Conservation (phyloP, 805 yeast species). For the Candida insectalens region DNA sequence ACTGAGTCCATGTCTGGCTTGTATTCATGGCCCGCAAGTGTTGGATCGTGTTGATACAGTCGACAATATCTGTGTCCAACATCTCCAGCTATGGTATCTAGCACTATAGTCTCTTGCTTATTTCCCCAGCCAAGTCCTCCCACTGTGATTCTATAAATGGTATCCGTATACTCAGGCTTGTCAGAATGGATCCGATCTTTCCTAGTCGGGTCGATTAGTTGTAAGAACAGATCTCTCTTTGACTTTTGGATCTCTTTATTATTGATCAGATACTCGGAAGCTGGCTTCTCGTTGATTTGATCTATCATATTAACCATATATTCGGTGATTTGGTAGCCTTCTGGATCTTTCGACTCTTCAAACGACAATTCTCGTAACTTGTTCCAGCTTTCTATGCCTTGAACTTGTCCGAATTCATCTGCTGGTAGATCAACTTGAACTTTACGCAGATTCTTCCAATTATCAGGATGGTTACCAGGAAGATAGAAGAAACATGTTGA, state of each 20-base stretch:
- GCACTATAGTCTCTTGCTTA: slow-evolving; percentile 53
- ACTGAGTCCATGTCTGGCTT: background rate
- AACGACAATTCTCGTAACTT: slow-evolving; percentile 5
- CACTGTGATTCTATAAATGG: slow-evolving; percentile 46
- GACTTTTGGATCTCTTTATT: slow-evolving; percentile 26
- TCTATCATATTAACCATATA: slow-evolving; percentile 52
- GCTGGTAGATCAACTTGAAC: slow-evolving; percentile 5
- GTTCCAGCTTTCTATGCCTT: slow-evolving; percentile 4
- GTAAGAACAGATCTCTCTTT: slow-evolving; percentile 15
- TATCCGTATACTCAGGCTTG: slow-evolving; percentile 6
- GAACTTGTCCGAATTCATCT: background rate
- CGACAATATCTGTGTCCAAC: slow-evolving; percentile 13
- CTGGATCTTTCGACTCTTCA: slow-evolving; percentile 5
- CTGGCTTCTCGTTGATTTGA: slow-evolving; percentile 42
- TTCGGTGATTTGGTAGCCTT: slow-evolving; percentile 32
- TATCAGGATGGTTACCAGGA: slow-evolving; percentile 5
- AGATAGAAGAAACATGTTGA: slow-evolving; percentile 16
- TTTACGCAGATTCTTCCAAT: slow-evolving; percentile 7
- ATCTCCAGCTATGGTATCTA: slow-evolving; percentile 45
- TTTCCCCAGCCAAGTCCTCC: slow-evolving; percentile 78
- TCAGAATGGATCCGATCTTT: background rate
- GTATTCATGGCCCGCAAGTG: background rate
- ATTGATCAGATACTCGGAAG: slow-evolving; percentile 45
- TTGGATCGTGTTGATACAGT: slow-evolving; percentile 10
- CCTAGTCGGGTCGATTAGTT: slow-evolving; percentile 7